Evolutionary conservation across 306 rosid genomes (phyloP), one percentile per base, ranked within the genome.

Genomic region (Leucaena leucocephala): DNA sequence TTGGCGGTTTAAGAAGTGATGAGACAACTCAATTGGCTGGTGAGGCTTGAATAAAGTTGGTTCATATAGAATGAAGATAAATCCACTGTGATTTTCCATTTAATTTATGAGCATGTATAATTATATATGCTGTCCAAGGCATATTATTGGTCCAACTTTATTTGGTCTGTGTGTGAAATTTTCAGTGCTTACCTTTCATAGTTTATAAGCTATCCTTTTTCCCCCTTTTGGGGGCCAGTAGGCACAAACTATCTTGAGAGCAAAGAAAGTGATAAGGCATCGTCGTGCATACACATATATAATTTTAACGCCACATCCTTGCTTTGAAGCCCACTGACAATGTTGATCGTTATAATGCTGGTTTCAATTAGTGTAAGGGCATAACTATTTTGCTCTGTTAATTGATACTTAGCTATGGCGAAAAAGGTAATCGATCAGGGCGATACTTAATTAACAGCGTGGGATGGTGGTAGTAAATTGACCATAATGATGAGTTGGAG

Each of bases 1-100:
- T 9, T 2, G 49, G 34, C 33, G 42, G 36, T 48, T 40, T 27
- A 27, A 27, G 27, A 27, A 27, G 27, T 68, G 72, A 68, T 68
- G 58, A 84, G 68, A 76, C 85, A 81, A 72, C 82, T 72, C 38
- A 57, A 8, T 21, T 59, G 78, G 84, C 54, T 68, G 87, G 87
- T 84, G 84, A 64, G 77, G 79, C 52, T 77, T 87, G 76, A 67
- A 52, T 39, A 27, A 9, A 78, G 84, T 78, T 58, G 87, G 82
- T 3, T 57, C 8, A 12, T 27, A 27, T 57, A 22, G 35, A 57
- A 57, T 22, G 64, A 57, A 22, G 64, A 4, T 57, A 9, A 57
- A 21, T 7, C 13, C 64, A 6, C 3, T 8, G 15, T 22, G 64
- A 57, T 21, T 21, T 22, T 4, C 35, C 27, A n/a, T 27, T 27